Base-by-base conservation (phyloP, 148 eudicot species). In the Nyssa sinensis region DNA sequence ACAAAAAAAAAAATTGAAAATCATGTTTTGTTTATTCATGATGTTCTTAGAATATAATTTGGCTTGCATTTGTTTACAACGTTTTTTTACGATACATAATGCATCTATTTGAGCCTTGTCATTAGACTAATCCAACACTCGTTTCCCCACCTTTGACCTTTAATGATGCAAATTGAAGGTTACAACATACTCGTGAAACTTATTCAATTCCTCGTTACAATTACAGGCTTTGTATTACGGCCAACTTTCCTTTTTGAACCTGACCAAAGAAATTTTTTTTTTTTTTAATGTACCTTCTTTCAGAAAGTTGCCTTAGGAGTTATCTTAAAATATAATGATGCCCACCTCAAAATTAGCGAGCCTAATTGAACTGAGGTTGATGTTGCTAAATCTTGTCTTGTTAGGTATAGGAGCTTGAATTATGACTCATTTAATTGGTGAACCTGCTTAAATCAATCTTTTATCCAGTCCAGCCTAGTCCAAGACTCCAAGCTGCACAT, bases 401-500 rank as follows among this genome's bases (percentile, higher is more conserved):
- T 14, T 62, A 31, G 0, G n/a, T n/a, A n/a, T n/a, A n/a, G n/a
- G n/a, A n/a, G n/a, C n/a, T n/a, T n/a, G n/a, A n/a, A n/a, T n/a
- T n/a, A n/a, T n/a, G n/a, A n/a, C n/a, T n/a, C n/a, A n/a, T n/a
- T 67, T 47, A 27, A 6, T 24, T 67, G 16, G 13, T 37, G 21
- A 41, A 67, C 70, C 23, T 16, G 59, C 24, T 47, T 24, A 35
- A 28, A 68, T 44, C 34, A n/a, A n/a, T n/a, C n/a, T n/a, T n/a
- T n/a, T n/a, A n/a, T n/a, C n/a, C n/a, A n/a, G n/a, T n/a, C n/a
- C n/a, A n/a, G n/a, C n/a, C n/a, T n/a, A n/a, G n/a, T n/a, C n/a
- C n/a, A n/a, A 47, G 47, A 25, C 13, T 68, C 13, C 13, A 10
- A 68, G 71, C 59, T 47, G 71, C 60, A 28, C 59, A 49, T 37